phyloP scores from a whole-genome alignment of 768 basidiomycete genomes.

The Hericium rajendrae region DNA sequence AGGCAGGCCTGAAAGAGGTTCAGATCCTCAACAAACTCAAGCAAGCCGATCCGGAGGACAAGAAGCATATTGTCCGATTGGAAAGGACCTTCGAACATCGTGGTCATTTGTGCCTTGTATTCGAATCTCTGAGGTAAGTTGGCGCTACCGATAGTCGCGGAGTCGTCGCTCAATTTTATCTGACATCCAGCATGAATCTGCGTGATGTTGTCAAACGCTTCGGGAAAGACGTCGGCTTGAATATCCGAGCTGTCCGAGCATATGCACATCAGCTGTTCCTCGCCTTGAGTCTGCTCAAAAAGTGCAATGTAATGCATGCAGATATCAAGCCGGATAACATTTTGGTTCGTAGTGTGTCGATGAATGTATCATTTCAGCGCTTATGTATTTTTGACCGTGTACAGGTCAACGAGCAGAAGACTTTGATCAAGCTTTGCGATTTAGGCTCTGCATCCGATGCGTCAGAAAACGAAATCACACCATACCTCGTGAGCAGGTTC shows the following conservation, averaged over 20 bases:
- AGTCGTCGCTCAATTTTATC: constrained; percentile 3
- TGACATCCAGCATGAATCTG: constrained; percentile 75
- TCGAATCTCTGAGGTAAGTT: constrained; percentile 81
- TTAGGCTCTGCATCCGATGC: constrained; percentile 95
- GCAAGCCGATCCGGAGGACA: constrained; percentile 91
- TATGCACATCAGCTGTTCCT: constrained; percentile 96
- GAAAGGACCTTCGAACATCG: constrained; percentile 95
- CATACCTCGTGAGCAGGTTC: constrained; percentile 94
- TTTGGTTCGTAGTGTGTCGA: constrained; percentile 37
- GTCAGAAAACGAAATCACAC: constrained; percentile 93
- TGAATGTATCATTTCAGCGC: neutral
- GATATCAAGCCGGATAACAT: constrained; percentile 99
- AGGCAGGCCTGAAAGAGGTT: constrained; percentile 87
- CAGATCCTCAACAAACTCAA: constrained; percentile 81
- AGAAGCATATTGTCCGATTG: constrained; percentile 90
- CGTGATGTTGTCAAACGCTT: constrained; percentile 97
- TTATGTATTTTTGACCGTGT: neutral
- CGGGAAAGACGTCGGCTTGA: constrained; percentile 95
- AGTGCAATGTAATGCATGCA: constrained; percentile 93
- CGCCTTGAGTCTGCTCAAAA: constrained; percentile 72
- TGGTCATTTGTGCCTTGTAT: constrained; percentile 92
- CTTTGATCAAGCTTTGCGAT: constrained; percentile 88
- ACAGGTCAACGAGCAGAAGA: constrained; percentile 93
- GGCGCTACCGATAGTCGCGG: neutral
- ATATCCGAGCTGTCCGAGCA: constrained; percentile 95